These are phyloP conservation scores for Sporisorium iseilematis-ciliati DNA, from an alignment of 1,284 basidiomycete genomes.

Conservation along the genomic window DNA sequence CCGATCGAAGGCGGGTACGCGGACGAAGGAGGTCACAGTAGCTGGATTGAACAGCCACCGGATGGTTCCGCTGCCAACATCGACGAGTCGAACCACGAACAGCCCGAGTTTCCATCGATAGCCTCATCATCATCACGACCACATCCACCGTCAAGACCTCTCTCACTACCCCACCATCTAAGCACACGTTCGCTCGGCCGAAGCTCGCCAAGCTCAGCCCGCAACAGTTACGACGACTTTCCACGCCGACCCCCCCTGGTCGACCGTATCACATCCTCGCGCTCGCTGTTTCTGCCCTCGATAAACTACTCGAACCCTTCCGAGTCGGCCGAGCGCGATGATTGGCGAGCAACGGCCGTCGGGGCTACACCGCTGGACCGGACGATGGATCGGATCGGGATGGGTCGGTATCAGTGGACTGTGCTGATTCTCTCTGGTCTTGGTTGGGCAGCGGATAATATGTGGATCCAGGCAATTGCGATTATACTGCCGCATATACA, in stretches of 20 bases:
- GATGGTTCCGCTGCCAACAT: background rate
- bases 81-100: background rate
- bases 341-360: constrained; percentile 51
- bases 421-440: constrained; percentile 61
- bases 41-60: constrained; percentile 26
- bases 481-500: constrained; percentile 93
- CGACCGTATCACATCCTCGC: constrained; percentile 30
- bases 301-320: constrained; percentile 23
- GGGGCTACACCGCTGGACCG: constrained; percentile 64
- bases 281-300: constrained; percentile 39
- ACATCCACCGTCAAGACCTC: background rate
- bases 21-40: constrained; percentile 36
- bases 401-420: constrained; percentile 74
- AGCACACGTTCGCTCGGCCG: constrained; percentile 33
- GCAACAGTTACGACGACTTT: constrained; percentile 27
- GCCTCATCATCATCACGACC: constrained; percentile 10
- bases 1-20: constrained; percentile 4
- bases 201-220: constrained; percentile 20
- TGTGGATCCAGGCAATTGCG: constrained; percentile 74
- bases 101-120: background rate
- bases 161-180: constrained; percentile 18
- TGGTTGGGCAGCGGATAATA: constrained; percentile 68
- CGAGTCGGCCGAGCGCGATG: background rate
- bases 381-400: constrained; percentile 88
- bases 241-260: constrained; percentile 32